Base-by-base conservation (phyloP, 306 rosid species). In the Cicer cuneatum region DNA sequence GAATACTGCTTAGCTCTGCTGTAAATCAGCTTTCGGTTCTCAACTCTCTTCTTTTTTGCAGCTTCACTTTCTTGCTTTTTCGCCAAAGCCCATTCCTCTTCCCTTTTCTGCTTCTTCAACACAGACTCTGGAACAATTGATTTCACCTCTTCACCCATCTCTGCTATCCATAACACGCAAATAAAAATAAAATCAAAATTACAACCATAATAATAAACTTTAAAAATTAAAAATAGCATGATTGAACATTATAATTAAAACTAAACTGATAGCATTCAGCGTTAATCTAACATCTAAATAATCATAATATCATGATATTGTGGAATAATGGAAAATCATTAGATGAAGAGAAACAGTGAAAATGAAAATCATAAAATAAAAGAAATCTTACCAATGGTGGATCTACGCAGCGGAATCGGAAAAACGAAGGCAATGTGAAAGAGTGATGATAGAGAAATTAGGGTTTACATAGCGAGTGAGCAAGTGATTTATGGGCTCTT, bases 81-180 rank as follows among this genome's bases (percentile, higher is more conserved):
- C 0, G 84, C 88, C 78, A 87, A 66, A 2, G 92, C 93, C 98
- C 97, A 93, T 33, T 93, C 90, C 45, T 86, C 97, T 11, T 83
- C 90, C 53, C 95, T 89, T 86, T 88, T 91, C 37, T 53, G 72
- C 91, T 91, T 94, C 89, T 94, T 94, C 81, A 94, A 49, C 48
- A 88, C 89, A 1, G 95, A 89, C 83, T 91, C 95, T 0, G 94
- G 98, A 77, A 91, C 84, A 40, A 75, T 58, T 4, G 82, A 48
- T 86, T 89, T 87, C 56, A 49, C 92, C 37, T 79, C 91, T 12
- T 80, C 89, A 79, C 87, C 92, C 98, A 90, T 93, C 38, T 82
- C 87, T 80, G 37, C 51, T 2, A 29, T 19, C 38, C 18, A 5
- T 12, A 6, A 10, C 21, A 43, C 10, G n/a, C 47, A 59, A 35